These are phyloP conservation scores for Lunularia cruciata DNA, from an alignment of 225 moss, liverwort and hornwort species.

Conservation along the genomic window DNA sequence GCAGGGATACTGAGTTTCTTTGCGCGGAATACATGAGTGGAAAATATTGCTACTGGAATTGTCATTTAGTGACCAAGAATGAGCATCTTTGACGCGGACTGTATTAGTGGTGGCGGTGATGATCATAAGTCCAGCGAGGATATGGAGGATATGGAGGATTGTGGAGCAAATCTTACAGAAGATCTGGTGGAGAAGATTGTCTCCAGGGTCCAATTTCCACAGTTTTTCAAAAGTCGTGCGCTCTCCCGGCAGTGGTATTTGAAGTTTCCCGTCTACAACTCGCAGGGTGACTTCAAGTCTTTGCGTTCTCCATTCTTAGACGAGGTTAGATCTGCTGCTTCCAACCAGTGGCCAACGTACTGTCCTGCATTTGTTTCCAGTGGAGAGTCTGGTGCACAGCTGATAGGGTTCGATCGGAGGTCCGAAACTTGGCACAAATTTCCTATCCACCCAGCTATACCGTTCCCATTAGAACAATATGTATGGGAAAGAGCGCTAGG, in stretches of 20 bases:
- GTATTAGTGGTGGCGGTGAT: neutral
- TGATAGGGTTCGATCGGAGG: neutral
- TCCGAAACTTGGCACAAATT: neutral
- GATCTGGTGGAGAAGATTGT: conserved; percentile 6
- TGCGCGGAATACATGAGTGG: no score
- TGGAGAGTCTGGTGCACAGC: neutral
- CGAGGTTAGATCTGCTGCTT: neutral
- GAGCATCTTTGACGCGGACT: neutral
- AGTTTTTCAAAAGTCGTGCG: neutral
- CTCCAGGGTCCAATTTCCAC: neutral
- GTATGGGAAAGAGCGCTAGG: neutral
- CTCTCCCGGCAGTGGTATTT: conserved; percentile 2
- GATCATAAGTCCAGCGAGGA: neutral
- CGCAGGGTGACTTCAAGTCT: neutral
- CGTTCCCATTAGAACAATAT: neutral
- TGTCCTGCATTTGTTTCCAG: neutral
- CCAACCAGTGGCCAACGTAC: neutral
- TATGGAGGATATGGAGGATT: no score
- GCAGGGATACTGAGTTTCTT: no score
- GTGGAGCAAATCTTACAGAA: neutral
- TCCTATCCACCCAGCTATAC: neutral
- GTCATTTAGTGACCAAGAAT: no score
- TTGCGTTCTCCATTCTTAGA: neutral
- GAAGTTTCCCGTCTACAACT: neutral
- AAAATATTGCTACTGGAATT: no score